Evolutionary conservation across 306 rosid genomes (phyloP), one percentile per base, ranked within the genome.

Genomic region (Rosa rugosa): DNA sequence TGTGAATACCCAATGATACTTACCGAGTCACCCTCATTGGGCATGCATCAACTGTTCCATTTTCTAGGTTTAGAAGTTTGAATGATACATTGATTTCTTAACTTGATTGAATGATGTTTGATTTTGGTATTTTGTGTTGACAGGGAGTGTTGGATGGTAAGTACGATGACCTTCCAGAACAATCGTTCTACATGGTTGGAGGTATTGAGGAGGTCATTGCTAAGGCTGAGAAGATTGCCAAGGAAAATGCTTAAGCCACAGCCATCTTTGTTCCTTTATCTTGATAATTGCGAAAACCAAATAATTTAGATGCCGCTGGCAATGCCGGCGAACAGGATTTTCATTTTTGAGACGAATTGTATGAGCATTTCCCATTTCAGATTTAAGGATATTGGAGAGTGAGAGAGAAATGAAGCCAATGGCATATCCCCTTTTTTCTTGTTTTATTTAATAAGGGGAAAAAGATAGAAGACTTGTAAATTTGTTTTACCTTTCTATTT

Each of bases 61-160:
- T 25, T 46, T 41, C 40, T 18, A 76, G n/a, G 5, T 46, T 14
- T 11, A 11, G 22, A 0, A 27, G 11, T 54, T 57, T 57, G 4
- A 9, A 60, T 27, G 56, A 56, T n/a, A 4, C 22, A 6, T 7
- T 5, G 34, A 56, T 46, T 27, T 23, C n/a, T 25, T 42, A 5
- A 16, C 56, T 8, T 5, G 40, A 8, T 62, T 59, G 36, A 31
- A 31, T 31, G 45, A 7, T 42, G 3, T 4, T 47, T 36, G 38
- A 66, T 76, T 16, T 80, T 20, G n/a, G 73, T 16, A 14, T 86
- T 72, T 67, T 73, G 45, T 11, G 63, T 62, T 16, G 77, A 38
- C 91, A 95, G 98, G 98, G 96, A 53, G 98, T 95, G 77, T 90
- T 95, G 90, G 99, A 95, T 78, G 99, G 99, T 1, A 95, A 93